Percentiles rank a stretch among this genome's conserved stretches.
Evolutionary conservation across 768 basidiomycete genomes (phyloP).

Genomic region (Mrakia hoshinonis): DNA sequence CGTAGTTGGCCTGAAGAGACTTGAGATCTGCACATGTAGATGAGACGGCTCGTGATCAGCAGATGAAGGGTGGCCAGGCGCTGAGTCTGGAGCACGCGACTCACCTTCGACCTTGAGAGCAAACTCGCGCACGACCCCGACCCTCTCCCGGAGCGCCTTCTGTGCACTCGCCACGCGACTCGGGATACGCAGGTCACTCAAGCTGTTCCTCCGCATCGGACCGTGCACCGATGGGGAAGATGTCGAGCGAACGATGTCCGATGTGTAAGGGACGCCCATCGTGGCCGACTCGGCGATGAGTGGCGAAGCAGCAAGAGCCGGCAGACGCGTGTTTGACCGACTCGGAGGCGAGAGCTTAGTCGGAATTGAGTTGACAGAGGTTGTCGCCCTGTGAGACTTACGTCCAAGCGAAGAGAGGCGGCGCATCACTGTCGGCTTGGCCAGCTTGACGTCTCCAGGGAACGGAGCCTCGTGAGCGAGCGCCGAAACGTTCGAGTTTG

Average conservation of each 20-base stretch:
- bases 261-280: not conserved
- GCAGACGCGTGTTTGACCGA: not conserved
- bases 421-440: not conserved
- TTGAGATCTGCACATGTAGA: conserved; percentile 30
- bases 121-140: conserved; percentile 36
- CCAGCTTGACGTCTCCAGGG: not conserved
- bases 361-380: conserved; percentile 28
- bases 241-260: conserved; percentile 3
- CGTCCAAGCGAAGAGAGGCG: conserved; percentile 10
- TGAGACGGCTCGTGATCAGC: not conserved
- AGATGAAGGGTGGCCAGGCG: not conserved
- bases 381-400: conserved; percentile 19
- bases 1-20: conserved; percentile 22
- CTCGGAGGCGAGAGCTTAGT: not conserved
- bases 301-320: not conserved
- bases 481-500: not conserved
- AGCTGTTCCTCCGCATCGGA: conserved; percentile 33
- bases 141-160: conserved; percentile 36
- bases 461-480: not conserved
- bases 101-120: conserved; percentile 35
- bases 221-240: conserved; percentile 12
- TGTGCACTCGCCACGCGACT: conserved; percentile 35
- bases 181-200: conserved; percentile 37
- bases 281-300: not conserved
- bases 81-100: no score